Evolutionary conservation across 345 rosid genomes (phyloP).

Genomic region (Litchi chinensis): DNA sequence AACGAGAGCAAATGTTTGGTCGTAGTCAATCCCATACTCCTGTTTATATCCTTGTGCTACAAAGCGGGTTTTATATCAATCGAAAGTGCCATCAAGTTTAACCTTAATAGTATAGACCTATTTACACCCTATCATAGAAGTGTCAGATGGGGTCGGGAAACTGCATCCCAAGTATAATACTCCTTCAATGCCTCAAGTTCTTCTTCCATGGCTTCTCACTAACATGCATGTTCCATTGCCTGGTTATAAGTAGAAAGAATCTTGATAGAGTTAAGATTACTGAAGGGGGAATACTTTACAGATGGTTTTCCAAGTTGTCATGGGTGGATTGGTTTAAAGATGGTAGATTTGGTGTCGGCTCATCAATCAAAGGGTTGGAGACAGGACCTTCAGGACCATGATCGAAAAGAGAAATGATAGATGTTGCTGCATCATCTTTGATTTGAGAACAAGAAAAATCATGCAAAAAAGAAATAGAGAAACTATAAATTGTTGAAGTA

Average conservation of each 20-base stretch:
- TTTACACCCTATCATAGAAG: too few relatives aligned
- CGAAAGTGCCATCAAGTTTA: too few relatives aligned
- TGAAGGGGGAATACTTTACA: not conserved
- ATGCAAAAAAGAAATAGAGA: not conserved
- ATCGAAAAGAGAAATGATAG: not conserved
- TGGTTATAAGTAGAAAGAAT: not conserved
- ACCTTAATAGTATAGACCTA: too few relatives aligned
- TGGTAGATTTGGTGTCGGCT: too few relatives aligned
- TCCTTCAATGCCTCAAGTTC: conserved; percentile 1
- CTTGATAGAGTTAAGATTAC: not conserved
- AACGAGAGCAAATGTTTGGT: too few relatives aligned
- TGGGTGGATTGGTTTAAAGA: too few relatives aligned
- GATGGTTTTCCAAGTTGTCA: not conserved
- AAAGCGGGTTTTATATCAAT: too few relatives aligned
- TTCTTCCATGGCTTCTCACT: not conserved
- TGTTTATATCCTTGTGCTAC: too few relatives aligned
- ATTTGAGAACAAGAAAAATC: too few relatives aligned
- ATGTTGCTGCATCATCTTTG: not conserved
- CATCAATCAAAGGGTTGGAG: too few relatives aligned
- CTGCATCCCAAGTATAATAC: not conserved
- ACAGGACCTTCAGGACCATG: too few relatives aligned
- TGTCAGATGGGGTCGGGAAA: not conserved
- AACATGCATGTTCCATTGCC: not conserved
- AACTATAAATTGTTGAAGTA: not conserved
- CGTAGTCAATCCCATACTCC: too few relatives aligned